phyloP scores from a whole-genome alignment of 768 basidiomycete species.

The Lactifluus subvellereus region DNA sequence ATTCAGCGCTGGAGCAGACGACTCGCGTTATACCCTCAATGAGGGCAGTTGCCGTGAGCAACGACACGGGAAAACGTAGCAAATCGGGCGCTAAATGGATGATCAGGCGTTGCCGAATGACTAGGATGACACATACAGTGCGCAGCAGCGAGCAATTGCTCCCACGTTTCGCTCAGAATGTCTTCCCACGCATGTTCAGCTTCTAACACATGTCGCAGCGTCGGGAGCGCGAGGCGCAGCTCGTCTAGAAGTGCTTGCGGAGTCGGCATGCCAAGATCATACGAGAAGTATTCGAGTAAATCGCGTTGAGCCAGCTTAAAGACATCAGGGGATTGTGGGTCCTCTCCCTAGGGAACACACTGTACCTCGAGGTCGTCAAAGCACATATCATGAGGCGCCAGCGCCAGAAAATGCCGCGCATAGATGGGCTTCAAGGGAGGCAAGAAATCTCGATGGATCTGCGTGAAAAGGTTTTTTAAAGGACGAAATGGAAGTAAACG shows the following conservation, averaged over 20 bases:
- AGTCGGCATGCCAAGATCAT: constrained; percentile 17
- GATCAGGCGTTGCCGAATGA: neutral
- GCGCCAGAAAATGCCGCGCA: constrained; percentile 17
- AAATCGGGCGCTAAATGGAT: constrained; percentile 14
- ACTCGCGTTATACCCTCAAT: constrained; percentile 15
- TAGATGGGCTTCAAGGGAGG: constrained; percentile 20
- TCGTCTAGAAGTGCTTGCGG: constrained; percentile 22
- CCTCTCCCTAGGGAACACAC: neutral
- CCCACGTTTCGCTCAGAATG: constrained; percentile 15
- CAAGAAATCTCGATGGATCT: constrained; percentile 20
- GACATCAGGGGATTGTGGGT: neutral
- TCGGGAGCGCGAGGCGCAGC: constrained; percentile 12
- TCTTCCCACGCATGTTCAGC: constrained; percentile 8
- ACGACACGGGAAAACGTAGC: constrained; percentile 16
- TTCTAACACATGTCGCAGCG: constrained; percentile 7
- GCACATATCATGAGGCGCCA: constrained; percentile 20
- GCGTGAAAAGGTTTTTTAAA: neutral
- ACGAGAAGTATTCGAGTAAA: constrained; percentile 16
- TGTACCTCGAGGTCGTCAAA: constrained; percentile 20
- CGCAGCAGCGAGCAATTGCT: constrained; percentile 13
- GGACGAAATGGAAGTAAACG: neutral
- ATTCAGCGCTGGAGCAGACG: neutral
- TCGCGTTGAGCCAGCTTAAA: constrained; percentile 18
- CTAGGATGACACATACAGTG: constrained; percentile 11
- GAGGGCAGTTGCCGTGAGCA: constrained; percentile 22